Conservation (phyloP, 2,329 filamentous ascomycete species). For the Penicillium sp. region DNA sequence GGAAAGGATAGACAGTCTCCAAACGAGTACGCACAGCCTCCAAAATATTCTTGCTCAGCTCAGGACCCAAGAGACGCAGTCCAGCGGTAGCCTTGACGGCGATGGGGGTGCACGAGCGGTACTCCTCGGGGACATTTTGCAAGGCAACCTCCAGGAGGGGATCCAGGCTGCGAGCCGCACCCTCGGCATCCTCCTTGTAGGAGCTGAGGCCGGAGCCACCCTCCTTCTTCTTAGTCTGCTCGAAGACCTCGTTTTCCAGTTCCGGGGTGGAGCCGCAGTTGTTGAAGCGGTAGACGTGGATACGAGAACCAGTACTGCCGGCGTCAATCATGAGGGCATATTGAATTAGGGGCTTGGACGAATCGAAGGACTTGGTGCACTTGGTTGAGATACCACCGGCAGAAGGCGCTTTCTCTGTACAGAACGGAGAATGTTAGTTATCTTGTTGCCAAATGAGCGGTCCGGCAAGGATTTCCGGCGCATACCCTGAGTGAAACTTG, state of each 20-base stretch:
- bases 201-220: constrained; percentile 82
- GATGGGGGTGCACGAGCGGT: constrained; percentile 89
- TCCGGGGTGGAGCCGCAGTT: constrained; percentile 96
- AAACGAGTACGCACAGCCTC: constrained; percentile 81
- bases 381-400: constrained; percentile 66
- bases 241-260: constrained; percentile 89
- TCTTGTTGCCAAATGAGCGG: background rate
- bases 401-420: constrained; percentile 34
- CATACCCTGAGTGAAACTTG: constrained; percentile 35
- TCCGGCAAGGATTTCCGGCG: background rate
- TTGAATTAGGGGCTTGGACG: constrained; percentile 91
- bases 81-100: constrained; percentile 99
- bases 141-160: constrained; percentile 85
- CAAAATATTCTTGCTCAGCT: constrained; percentile 83
- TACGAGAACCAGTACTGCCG: constrained; percentile 94
- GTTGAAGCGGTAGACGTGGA: constrained; percentile 99
- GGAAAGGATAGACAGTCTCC: constrained; percentile 91
- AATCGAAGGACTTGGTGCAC: constrained; percentile 83
- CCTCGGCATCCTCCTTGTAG: constrained; percentile 83
- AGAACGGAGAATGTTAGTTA: constrained; percentile 14
- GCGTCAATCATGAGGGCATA: constrained; percentile 99
- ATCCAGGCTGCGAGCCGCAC: constrained; percentile 88
- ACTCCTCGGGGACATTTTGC: constrained; percentile 80
- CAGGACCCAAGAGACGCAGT: constrained; percentile 80
- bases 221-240: constrained; percentile 86